Base-by-base conservation (phyloP, 768 basidiomycete genomes). In the Trametes gibbosa region DNA sequence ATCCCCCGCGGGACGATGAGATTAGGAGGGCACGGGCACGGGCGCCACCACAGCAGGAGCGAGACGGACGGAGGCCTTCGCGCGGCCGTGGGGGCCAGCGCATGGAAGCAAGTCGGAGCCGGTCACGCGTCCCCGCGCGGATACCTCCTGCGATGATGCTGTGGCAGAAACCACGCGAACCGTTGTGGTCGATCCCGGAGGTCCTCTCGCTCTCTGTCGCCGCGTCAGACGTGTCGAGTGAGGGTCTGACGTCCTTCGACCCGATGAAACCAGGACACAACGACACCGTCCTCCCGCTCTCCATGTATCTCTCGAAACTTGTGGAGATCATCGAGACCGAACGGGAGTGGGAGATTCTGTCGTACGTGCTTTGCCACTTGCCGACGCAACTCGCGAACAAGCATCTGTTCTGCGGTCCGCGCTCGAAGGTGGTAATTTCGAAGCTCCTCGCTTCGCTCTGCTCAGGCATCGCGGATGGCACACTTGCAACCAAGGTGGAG, bases 371-470 rank as follows among this genome's bases (percentile, higher is more conserved):
- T 5, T 93, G 90, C 68, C 90, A 96, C 74, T 80, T 99, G 0
- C 95, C 97, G 1, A 79, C 85, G 9, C 95, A 98, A 69, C 80
- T 98, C 10, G 79, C 90, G 57, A 98, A 98, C 80, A 98, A 98
- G 72, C 94, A 98, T 67, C 79, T 98, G 52, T 95, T 97, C 72
- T 97, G 95, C 68, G 97, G 97, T 1, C 92, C 92, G 0, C 84
- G 84, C 50, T 85, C 89, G 27, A 78, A 85, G n/a, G 73, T 69
- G 14, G 80, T 82, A 10, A 80, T 95, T 21, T 76, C 83, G 5
- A 78, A 75, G 48, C 73, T 98, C 34, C 74, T 93, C 39, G 77
- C 78, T n/a, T 69, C 79, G 25, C 73, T 98, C 13, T 92, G 92
- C 74, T 75, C 80, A 1, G 83, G 83, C 0, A 80, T 95, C 29